Percentiles rank a stretch among this genome's conserved stretches.
Conservation (phyloP, 768 basidiomycete genomes). For the Pisolithus microcarpus region DNA sequence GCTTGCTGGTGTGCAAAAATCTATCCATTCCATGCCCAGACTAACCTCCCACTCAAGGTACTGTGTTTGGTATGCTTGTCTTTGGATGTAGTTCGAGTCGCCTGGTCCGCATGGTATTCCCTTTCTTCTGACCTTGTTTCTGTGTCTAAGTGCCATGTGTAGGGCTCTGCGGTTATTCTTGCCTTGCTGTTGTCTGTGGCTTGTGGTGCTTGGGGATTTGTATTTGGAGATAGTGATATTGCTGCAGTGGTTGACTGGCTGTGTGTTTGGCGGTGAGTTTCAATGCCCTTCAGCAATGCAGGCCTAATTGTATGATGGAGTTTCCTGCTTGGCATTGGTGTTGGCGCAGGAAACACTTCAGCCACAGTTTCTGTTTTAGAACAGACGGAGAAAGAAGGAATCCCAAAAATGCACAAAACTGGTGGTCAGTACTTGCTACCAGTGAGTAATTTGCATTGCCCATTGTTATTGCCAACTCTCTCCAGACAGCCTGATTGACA, state of each 20-base stretch:
- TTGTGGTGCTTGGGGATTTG: constrained; percentile 57
- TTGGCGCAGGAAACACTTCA: constrained; percentile 86
- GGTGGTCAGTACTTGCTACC: constrained; percentile 83
- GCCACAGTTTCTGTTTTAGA: constrained; percentile 86
- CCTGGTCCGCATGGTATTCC: constrained; percentile 76
- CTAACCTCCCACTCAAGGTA: constrained; percentile 61
- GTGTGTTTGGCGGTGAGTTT: constrained; percentile 57
- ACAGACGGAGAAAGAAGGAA: constrained; percentile 76
- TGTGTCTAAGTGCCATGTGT: constrained; percentile 10
- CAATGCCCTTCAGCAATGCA: not conserved
- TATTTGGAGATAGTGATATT: constrained; percentile 32
- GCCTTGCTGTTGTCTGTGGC: constrained; percentile 66
- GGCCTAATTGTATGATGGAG: constrained; percentile 28
- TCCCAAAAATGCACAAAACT: constrained; percentile 74
- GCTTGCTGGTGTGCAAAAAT: constrained; percentile 66
- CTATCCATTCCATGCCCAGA: constrained; percentile 27
- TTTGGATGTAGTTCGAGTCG: constrained; percentile 82
- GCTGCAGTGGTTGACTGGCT: constrained; percentile 59
- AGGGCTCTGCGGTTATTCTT: constrained; percentile 79
- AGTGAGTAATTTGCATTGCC: constrained; percentile 41
- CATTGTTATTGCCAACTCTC: constrained; percentile 1
- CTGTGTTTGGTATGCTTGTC: constrained; percentile 74
- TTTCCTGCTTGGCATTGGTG: constrained; percentile 82
- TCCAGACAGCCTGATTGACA: constrained; percentile 77
- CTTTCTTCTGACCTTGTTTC: not conserved